These are phyloP conservation scores for Neurospora intermedia DNA, from an alignment of 495 filamentous ascomycete genomes.

Conservation along the genomic window DNA sequence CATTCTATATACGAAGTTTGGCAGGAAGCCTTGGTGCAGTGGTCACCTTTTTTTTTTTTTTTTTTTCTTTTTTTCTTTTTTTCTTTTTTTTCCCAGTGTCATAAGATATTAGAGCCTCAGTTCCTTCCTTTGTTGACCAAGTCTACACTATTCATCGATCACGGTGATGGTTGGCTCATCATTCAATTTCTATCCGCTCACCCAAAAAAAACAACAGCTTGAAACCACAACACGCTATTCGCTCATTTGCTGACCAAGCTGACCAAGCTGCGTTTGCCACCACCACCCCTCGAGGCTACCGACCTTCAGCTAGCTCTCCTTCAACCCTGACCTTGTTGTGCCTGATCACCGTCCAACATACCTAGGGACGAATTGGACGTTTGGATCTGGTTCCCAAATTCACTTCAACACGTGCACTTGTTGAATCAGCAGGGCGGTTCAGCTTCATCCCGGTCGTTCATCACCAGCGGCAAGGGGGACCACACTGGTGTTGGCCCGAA, in stretches of 20 bases:
- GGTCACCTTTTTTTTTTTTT: too few species aligned
- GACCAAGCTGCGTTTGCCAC: background rate
- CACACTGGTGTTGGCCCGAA: background rate
- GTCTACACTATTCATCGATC: background rate
- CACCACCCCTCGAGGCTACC: background rate
- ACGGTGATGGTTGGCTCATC: background rate
- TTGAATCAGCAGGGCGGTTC: background rate
- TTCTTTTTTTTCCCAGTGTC: background rate
- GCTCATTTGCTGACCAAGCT: background rate
- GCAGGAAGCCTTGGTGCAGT: background rate
- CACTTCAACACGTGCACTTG: background rate
- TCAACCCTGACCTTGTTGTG: background rate
- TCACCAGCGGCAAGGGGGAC: background rate
- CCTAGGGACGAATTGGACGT: background rate
- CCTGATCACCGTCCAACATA: background rate
- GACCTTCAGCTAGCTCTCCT: background rate
- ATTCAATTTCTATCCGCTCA: background rate
- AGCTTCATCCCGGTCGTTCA: background rate
- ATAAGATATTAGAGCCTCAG: background rate
- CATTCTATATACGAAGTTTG: background rate
- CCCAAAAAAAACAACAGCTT: background rate
- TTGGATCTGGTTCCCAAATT: background rate
- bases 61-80: too few species aligned
- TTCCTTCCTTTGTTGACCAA: background rate
- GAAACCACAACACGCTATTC: background rate